These are phyloP conservation scores for Penicillium verrucosum DNA, from an alignment of 2,329 filamentous ascomycete genomes.

Conservation along the genomic window DNA sequence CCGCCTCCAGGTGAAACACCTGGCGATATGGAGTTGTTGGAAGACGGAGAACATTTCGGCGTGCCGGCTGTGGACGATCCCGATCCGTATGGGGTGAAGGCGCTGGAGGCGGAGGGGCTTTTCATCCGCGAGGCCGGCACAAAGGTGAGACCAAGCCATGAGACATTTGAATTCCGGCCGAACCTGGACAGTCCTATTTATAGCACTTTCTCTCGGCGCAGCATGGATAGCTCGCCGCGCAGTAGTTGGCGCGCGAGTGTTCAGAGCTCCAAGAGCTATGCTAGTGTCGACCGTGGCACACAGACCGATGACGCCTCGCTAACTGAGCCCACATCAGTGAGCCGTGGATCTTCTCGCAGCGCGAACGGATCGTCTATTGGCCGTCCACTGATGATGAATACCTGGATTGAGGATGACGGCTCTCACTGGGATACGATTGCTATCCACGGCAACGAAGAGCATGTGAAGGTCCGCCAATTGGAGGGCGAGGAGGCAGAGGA, in stretches of 20 bases:
- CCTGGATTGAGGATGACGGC: constrained; percentile 24
- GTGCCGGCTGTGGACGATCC: constrained; percentile 77
- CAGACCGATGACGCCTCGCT: constrained; percentile 59
- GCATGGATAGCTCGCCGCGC: constrained; percentile 60
- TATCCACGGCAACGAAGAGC: constrained; percentile 14
- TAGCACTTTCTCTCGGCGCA: constrained; percentile 60
- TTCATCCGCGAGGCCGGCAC: constrained; percentile 89
- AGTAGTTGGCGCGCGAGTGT: constrained; percentile 70
- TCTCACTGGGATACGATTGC: constrained; percentile 28
- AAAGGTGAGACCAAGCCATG: constrained; percentile 68
- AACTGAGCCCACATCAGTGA: constrained; percentile 32
- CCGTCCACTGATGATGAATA: constrained; percentile 8
- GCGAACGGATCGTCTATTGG: constrained; percentile 23
- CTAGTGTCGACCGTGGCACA: constrained; percentile 59
- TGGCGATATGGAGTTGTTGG: constrained; percentile 63
- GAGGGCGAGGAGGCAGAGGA: constrained; percentile 11
- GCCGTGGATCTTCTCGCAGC: constrained; percentile 35
- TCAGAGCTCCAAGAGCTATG: constrained; percentile 57
- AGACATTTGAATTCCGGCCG: constrained; percentile 78
- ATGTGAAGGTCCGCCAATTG: constrained; percentile 4
- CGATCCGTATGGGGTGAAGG: constrained; percentile 86
- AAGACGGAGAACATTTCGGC: constrained; percentile 57
- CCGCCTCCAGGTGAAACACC: constrained; percentile 68
- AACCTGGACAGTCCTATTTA: constrained; percentile 68
- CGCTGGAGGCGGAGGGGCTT: constrained; percentile 77